Conservation (phyloP, 1,139 yeast genomes). For the Yamadazyma diddensiae region DNA sequence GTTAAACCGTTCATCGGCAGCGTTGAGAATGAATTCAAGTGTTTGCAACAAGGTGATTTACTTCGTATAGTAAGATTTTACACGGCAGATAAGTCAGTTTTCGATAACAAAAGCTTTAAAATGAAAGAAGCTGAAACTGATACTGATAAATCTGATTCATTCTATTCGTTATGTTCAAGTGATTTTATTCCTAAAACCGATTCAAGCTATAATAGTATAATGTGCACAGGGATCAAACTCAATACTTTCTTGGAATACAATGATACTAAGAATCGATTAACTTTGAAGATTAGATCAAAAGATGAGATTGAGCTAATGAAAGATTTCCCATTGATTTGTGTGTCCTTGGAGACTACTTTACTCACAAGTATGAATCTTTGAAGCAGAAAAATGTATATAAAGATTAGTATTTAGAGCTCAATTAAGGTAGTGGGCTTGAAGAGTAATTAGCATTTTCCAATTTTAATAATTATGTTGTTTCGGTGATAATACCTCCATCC, state of each 20-base stretch:
- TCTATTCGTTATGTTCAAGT: background rate
- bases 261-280: conserved; percentile 14
- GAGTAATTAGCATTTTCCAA: too few species aligned
- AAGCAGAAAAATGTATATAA: too few species aligned
- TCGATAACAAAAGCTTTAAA: conserved; percentile 2
- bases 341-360: conserved; percentile 33
- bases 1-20: conserved; percentile 28
- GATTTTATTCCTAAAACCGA: conserved; percentile 3
- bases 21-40: conserved; percentile 21
- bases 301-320: conserved; percentile 20
- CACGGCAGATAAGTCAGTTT: conserved; percentile 11
- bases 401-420: too few species aligned
- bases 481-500: too few species aligned
- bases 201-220: conserved; percentile 16
- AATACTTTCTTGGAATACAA: conserved; percentile 26
- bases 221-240: conserved; percentile 33
- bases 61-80: conserved; percentile 29
- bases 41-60: conserved; percentile 34
- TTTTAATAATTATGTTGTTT: too few species aligned
- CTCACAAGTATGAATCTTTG: conserved; percentile 16
- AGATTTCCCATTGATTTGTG: conserved; percentile 30
- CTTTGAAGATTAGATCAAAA: conserved; percentile 18
- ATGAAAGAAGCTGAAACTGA: conserved; percentile 1
- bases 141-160: background rate
- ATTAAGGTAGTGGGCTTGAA: too few species aligned